phyloP scores from a whole-genome alignment of 805 yeast species.

The Kregervanrija delftensis region DNA sequence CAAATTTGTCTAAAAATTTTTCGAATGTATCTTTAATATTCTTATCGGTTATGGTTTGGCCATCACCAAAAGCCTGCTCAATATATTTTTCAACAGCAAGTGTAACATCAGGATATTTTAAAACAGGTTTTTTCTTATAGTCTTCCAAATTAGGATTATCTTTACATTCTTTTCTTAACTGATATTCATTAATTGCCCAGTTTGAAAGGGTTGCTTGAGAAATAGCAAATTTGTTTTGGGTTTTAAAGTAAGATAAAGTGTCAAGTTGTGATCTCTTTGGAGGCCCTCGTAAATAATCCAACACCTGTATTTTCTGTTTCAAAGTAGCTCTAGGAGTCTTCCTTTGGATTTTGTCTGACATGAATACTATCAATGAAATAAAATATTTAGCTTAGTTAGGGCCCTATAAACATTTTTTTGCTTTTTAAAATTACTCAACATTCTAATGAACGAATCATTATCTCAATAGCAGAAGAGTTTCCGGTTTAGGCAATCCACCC shows the following conservation, averaged over 20 bases:
- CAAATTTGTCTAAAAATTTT: constrained; percentile 14
- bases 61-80: constrained; percentile 10
- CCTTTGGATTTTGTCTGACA: constrained; percentile 4
- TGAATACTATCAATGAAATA: too few species aligned
- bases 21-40: constrained; percentile 16
- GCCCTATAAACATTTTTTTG: too few species aligned
- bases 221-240: constrained; percentile 19
- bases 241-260: constrained; percentile 19
- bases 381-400: too few species aligned
- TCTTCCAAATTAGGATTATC: constrained; percentile 22
- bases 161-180: constrained; percentile 16
- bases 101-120: constrained; percentile 29
- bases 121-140: constrained; percentile 26
- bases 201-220: constrained; percentile 31
- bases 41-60: constrained; percentile 21
- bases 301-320: constrained; percentile 26
- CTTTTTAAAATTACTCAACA: too few species aligned
- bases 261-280: constrained; percentile 25
- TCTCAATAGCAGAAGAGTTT: too few species aligned
- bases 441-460: too few species aligned
- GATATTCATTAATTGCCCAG: constrained; percentile 24
- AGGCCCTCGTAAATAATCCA: constrained; percentile 27
- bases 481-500: too few species aligned
- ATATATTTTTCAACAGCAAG: constrained; percentile 25
- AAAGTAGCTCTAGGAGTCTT: constrained; percentile 21